Base-by-base conservation (phyloP, 2,329 filamentous ascomycete species). In the Cladosporium sp. region DNA sequence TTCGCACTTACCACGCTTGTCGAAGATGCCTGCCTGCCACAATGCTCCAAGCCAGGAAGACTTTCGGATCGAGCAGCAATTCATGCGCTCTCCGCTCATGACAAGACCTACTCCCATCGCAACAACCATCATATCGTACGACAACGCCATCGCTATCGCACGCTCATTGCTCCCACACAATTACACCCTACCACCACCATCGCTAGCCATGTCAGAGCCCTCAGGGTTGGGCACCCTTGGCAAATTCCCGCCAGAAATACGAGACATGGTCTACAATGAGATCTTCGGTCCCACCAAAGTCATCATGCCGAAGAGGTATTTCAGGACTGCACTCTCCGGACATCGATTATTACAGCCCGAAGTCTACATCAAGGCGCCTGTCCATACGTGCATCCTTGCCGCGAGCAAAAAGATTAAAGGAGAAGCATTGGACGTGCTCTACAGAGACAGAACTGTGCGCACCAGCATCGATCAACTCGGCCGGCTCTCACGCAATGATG, bases 391-490 rank as follows among this genome's bases (percentile, higher is more conserved):
- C 10, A 67, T 70, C 44, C 55, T 70, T 12, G 56, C 62, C 5
- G 49, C 62, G 14, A 67, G 53, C 49, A 64, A 65, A 63, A 14
- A 31, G 7, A 65, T 67, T n/a, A 52, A 59, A 50, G 16, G 16
- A 28, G 65, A 70, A 58, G 64, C 66, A 31, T 55, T 67, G 16
- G 62, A 66, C 1, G 28, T 62, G 6, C 67, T 69, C 67, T 67
- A 64, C 52, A 53, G 53, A 18, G 23, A 28, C 23, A 66, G 61
- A 29, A 57, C 10, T 10, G 29, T 66, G 14, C 64, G 62, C 5
- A 5, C 23, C 2, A 67, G 37, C 35, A 37, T 66, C 0, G 21
- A 6, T 1, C 31, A 62, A 6, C 21, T 62, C 16, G 14, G 3
- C 2, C 14, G 10, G 21, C 46, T 62, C 2, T n/a, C 52, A 12